A percentile compares a stretch with the other conserved stretches of the same genome.
Evolutionary conservation across 176 grass and related monocot species (phyloP).

Genomic region (Bothriochloa decipiens): DNA sequence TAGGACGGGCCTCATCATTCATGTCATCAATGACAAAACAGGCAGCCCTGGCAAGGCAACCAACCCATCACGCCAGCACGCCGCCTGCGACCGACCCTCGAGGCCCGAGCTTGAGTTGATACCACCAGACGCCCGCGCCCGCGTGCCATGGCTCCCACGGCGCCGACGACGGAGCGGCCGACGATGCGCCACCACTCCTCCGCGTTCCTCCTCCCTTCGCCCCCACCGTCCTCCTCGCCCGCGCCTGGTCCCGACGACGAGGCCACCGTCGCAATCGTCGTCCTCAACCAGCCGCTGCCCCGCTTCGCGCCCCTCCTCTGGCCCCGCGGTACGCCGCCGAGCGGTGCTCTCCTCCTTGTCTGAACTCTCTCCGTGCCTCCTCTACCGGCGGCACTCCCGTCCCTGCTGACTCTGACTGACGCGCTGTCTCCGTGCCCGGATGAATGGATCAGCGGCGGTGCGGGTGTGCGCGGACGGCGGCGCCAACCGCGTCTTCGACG

Average conservation of each 20-base stretch:
- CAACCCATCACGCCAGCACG: not conserved
- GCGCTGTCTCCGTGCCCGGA: not conserved
- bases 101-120: not conserved
- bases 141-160: not conserved
- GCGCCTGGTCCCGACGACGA: not conserved
- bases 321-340: constrained; percentile 46
- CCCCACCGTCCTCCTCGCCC: not conserved
- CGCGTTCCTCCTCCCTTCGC: constrained; percentile 51
- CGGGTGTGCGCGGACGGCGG: constrained; percentile 81
- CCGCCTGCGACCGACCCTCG: not conserved
- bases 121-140: not conserved
- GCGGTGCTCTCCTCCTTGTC: not conserved
- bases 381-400: not conserved
- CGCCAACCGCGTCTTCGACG: constrained; percentile 72
- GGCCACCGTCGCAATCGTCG: constrained; percentile 51
- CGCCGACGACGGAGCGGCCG: not conserved
- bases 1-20: not conserved
- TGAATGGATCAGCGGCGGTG: constrained; percentile 48
- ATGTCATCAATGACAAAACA: not conserved
- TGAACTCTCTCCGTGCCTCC: not conserved
- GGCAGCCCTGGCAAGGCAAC: not conserved
- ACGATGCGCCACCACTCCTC: constrained; percentile 74
- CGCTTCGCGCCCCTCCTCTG: constrained; percentile 75
- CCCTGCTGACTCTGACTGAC: not conserved
- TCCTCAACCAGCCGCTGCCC: constrained; percentile 80